A percentile compares a stretch with the other conserved stretches of the same genome.
Conservation (phyloP, 371 early-diverging fungal genomes). For the Chytridium lagenaria region DNA sequence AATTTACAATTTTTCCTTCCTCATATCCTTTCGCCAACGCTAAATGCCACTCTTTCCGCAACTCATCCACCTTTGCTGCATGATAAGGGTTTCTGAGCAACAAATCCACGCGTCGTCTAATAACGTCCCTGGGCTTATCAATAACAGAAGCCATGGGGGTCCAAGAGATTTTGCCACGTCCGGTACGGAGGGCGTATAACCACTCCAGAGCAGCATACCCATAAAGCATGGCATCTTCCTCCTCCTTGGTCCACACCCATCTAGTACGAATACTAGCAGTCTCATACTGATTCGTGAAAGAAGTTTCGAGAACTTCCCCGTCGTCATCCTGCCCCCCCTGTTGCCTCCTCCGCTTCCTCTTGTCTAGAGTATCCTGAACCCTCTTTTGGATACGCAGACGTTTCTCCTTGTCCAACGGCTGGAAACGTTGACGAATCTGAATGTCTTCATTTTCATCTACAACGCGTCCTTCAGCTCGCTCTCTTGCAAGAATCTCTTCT, state of each 20-base stretch:
- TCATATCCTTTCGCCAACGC: not conserved
- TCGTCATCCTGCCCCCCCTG: conserved; percentile 24
- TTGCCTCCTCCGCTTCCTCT: too few relatives aligned
- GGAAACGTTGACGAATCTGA: not conserved
- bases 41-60: not conserved
- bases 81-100: conserved; percentile 30
- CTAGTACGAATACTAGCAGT: conserved; percentile 29
- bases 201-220: conserved; percentile 46
- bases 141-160: conserved; percentile 29
- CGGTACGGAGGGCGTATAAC: conserved; percentile 13
- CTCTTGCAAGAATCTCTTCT: not conserved
- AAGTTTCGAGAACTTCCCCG: not conserved
- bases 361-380: not conserved
- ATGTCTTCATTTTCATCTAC: not conserved
- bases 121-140: conserved; percentile 20
- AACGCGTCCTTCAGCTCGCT: not conserved
- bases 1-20: not conserved
- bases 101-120: conserved; percentile 51
- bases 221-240: conserved; percentile 60
- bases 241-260: conserved; percentile 49
- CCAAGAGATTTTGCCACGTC: conserved; percentile 53
- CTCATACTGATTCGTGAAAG: conserved; percentile 22
- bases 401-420: not conserved
- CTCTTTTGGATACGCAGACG: not conserved
- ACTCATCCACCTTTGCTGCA: not conserved